Conservation (phyloP, 495 filamentous ascomycete genomes). For the Margaritispora aquatica region DNA sequence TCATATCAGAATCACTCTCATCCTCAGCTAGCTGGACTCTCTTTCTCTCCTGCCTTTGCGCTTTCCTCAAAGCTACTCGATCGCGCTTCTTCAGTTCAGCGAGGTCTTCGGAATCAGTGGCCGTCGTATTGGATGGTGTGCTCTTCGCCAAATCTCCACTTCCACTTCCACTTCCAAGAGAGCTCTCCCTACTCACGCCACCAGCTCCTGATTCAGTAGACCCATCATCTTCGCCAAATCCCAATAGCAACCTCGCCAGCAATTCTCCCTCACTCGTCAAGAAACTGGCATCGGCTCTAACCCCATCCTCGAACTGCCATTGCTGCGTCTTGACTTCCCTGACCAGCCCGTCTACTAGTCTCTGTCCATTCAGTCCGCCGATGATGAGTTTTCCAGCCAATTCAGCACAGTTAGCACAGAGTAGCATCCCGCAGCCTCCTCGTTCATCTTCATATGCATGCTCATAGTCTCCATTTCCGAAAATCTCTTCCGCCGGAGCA, state of each 20-base stretch:
- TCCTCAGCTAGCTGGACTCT: too few relatives aligned
- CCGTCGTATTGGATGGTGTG: too few relatives aligned
- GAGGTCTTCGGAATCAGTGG: too few relatives aligned
- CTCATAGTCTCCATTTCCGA: too few relatives aligned
- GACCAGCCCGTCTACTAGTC: background rate
- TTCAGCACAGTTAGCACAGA: slow-evolving; percentile 9
- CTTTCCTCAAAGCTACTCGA: background rate
- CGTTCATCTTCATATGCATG: too few relatives aligned
- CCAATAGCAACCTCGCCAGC: background rate
- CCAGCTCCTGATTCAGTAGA: background rate
- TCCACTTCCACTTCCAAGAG: too few relatives aligned
- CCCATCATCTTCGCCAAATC: background rate
- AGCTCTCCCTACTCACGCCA: background rate
- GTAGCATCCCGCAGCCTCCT: slow-evolving; percentile 9
- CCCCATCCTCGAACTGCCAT: background rate
- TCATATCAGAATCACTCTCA: too few relatives aligned
- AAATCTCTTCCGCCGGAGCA: background rate
- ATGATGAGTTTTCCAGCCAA: background rate
- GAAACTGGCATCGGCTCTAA: slow-evolving; percentile 16
- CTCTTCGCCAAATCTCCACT: too few relatives aligned
- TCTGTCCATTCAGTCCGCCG: background rate
- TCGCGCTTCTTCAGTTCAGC: background rate
- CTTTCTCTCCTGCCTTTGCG: too few relatives aligned
- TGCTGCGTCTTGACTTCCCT: background rate
- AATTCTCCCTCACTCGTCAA: slow-evolving; percentile 11